These are phyloP conservation scores for Prinsepia uniflora DNA, from an alignment of 306 rosid species.

Conservation along the genomic window DNA sequence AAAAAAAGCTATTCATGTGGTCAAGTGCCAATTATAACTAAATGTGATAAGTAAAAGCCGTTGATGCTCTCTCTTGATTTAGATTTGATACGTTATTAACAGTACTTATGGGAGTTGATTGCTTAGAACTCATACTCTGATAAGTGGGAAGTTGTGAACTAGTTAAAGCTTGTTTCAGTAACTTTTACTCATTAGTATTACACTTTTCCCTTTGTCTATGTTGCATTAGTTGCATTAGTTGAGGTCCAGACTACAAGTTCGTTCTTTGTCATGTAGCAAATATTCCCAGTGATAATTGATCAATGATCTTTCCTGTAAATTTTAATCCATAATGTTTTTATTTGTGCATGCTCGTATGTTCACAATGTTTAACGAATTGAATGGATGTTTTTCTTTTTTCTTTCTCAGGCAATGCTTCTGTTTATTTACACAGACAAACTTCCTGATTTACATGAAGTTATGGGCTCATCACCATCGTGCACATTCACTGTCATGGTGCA, in stretches of 20 bases:
- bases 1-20: neutral
- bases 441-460: conserved; percentile 55
- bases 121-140: neutral
- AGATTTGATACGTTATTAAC: neutral
- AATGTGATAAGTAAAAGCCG: neutral
- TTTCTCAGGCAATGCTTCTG: conserved; percentile 77
- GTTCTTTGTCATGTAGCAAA: neutral
- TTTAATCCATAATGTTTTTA: neutral
- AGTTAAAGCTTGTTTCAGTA: neutral
- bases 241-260: conserved; percentile 12
- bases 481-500: conserved; percentile 73
- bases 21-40: neutral
- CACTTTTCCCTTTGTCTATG: neutral
- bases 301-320: neutral
- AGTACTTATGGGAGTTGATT: neutral
- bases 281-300: neutral
- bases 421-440: conserved; percentile 65
- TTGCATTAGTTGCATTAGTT: neutral
- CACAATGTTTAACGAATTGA: conserved; percentile 9
- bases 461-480: conserved; percentile 52
- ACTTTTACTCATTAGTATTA: neutral
- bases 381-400: conserved; percentile 12
- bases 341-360: conserved; percentile 15
- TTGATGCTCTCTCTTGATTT: neutral
- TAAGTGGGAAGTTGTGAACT: neutral